Percentiles rank a stretch among this genome's conserved stretches.
These are phyloP conservation scores for Lachnellula willkommii DNA, from an alignment of 2,329 filamentous ascomycete genomes.

Conservation along the genomic window DNA sequence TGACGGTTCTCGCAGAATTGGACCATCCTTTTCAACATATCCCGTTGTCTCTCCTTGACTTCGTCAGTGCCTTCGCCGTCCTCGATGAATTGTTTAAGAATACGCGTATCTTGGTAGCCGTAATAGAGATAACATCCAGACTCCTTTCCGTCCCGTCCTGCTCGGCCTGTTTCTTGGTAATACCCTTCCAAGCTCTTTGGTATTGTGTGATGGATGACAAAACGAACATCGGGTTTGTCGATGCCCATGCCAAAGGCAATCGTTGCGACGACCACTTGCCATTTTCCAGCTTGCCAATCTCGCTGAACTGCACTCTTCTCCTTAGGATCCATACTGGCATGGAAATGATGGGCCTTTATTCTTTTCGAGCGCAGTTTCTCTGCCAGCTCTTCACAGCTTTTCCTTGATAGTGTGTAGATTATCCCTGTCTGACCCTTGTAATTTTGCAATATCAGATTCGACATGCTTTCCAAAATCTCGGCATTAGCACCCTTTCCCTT, in stretches of 20 bases:
- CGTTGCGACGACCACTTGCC: conserved; percentile 91
- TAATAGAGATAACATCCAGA: conserved; percentile 93
- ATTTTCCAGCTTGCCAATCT: conserved; percentile 72
- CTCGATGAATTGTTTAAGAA: conserved; percentile 74
- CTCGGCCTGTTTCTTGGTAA: conserved; percentile 95
- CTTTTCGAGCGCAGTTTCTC: conserved; percentile 54
- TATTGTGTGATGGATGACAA: conserved; percentile 87
- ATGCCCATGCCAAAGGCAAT: conserved; percentile 99
- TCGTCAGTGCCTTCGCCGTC: conserved; percentile 69
- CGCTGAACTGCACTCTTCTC: conserved; percentile 69
- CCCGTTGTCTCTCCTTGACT: conserved; percentile 76
- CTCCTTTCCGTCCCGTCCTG: conserved; percentile 80
- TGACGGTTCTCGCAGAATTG: conserved; percentile 85
- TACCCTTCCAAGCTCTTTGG: conserved; percentile 97
- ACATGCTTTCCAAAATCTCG: conserved; percentile 46
- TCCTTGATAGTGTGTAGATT: conserved; percentile 84
- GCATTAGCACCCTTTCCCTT: conserved; percentile 46
- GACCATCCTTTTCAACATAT: conserved; percentile 80
- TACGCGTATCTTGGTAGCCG: conserved; percentile 68
- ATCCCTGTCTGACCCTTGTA: conserved; percentile 77
- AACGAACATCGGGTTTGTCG: conserved; percentile 93
- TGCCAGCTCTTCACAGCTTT: conserved; percentile 76
- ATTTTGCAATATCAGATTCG: conserved; percentile 59
- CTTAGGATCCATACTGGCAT: conserved; percentile 66
- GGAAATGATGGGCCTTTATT: conserved; percentile 78